Conservation (phyloP, 1,139 yeast genomes). For the Diutina rugosa region DNA sequence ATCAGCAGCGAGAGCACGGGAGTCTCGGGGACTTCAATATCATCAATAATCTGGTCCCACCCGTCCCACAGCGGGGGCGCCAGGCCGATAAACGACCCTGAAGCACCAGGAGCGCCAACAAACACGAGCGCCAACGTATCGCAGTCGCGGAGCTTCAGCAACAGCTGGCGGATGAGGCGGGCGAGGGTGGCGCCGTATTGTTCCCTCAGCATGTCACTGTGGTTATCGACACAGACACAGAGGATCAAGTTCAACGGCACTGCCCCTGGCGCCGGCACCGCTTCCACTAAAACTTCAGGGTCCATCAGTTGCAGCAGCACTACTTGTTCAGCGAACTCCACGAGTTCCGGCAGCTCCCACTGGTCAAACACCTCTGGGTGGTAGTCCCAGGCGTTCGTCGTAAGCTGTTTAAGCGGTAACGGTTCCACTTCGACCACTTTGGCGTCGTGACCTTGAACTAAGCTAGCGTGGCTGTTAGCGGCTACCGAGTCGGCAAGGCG, state of each 20-base stretch:
- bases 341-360: conserved; percentile 1
- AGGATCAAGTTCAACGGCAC: background rate
- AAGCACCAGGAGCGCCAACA: background rate
- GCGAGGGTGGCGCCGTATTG: background rate
- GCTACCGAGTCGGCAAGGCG: background rate
- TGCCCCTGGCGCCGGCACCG: background rate
- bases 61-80: conserved; percentile 1
- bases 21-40: background rate
- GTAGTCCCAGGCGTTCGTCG: conserved; percentile 1
- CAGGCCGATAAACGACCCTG: background rate
- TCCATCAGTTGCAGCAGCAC: background rate
- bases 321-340: background rate
- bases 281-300: background rate
- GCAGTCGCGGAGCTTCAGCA: background rate
- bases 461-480: background rate
- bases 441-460: background rate
- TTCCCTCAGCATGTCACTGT: background rate
- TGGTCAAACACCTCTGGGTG: conserved; percentile 1
- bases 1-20: background rate
- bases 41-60: background rate
- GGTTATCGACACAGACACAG: background rate
- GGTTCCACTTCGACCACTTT: background rate
- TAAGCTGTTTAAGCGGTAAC: background rate
- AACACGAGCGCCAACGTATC: background rate
- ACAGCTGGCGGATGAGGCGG: background rate